A percentile compares a stretch with the other conserved stretches of the same genome.
These are phyloP conservation scores for Pseudogymnoascus sp. DNA, from an alignment of 2,329 filamentous ascomycete genomes.

Conservation along the genomic window DNA sequence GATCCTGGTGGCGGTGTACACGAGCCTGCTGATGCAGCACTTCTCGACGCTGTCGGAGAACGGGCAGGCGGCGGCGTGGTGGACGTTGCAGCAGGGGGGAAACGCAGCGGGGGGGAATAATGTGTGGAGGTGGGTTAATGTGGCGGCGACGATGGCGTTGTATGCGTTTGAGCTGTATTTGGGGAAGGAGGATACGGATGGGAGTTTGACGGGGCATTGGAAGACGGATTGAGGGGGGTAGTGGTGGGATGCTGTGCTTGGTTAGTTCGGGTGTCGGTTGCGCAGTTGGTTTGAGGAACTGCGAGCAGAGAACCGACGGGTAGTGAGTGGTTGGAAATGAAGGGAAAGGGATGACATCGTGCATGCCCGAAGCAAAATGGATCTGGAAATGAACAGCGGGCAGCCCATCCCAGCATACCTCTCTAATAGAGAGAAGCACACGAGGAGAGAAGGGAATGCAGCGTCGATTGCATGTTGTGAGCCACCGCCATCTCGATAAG, in stretches of 20 bases:
- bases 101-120: conserved; percentile 69
- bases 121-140: conserved; percentile 88
- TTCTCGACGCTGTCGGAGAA: conserved; percentile 69
- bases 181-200: conserved; percentile 73
- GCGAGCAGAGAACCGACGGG: neutral
- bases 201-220: conserved; percentile 72
- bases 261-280: neutral
- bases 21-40: conserved; percentile 89
- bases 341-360: neutral
- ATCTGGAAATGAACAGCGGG: neutral
- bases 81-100: conserved; percentile 83
- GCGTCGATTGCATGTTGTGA: neutral
- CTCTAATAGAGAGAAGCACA: neutral
- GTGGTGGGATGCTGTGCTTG: neutral
- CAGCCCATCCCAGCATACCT: neutral
- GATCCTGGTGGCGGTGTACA: conserved; percentile 93
- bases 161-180: conserved; percentile 89
- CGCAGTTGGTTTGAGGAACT: neutral
- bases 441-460: neutral
- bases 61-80: conserved; percentile 57
- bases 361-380: neutral
- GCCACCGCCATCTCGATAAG: neutral
- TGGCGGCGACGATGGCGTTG: conserved; percentile 79
- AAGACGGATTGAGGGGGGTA: conserved; percentile 68
- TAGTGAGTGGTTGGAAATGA: neutral